Evolutionary conservation across 305 asterid genomes (phyloP).

Genomic region (Stenogyne calaminthoides): DNA sequence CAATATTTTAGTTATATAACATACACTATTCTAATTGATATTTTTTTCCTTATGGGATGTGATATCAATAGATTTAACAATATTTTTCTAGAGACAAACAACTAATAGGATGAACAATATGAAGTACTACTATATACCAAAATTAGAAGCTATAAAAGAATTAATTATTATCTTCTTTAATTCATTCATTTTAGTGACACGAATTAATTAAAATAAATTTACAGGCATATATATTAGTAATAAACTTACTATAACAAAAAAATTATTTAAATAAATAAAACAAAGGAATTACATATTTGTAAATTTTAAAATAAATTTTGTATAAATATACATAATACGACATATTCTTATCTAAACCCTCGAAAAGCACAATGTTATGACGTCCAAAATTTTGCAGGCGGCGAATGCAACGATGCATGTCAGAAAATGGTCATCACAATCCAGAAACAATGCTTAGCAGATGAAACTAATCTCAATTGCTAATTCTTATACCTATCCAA

Average conservation of each 20-base stretch:
- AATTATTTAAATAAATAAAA: too few species aligned
- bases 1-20: too few species aligned
- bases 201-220: too few species aligned
- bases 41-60: background rate
- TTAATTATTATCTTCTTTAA: too few species aligned
- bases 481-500: background rate
- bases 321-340: too few species aligned
- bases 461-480: background rate
- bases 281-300: too few species aligned
- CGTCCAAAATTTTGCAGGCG: constrained; percentile 52
- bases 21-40: too few species aligned
- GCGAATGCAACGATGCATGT: constrained; percentile 51
- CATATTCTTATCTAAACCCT: background rate
- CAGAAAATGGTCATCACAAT: constrained; percentile 49
- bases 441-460: constrained; percentile 27
- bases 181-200: background rate
- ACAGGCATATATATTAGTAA: background rate
- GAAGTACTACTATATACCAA: background rate
- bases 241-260: too few species aligned
- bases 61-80: background rate
- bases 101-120: background rate
- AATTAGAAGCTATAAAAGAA: too few species aligned
- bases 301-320: too few species aligned
- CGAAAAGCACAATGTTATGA: background rate
- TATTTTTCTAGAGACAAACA: background rate